Conservation (phyloP, 2,329 filamentous ascomycete species). For the Xylaria sp. region DNA sequence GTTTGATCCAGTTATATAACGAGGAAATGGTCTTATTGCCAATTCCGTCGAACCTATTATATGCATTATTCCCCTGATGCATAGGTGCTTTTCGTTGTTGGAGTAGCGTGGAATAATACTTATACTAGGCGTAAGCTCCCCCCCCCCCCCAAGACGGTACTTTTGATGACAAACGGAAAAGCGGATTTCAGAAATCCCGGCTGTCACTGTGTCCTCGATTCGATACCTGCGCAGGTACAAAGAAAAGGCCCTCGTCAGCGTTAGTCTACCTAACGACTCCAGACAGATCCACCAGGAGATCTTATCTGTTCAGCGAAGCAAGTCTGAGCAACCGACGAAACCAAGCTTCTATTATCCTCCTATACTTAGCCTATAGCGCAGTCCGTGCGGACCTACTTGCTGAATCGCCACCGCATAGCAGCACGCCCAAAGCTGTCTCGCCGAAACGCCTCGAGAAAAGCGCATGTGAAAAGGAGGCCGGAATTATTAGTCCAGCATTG, state of each 20-base stretch:
- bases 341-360: constrained; percentile 3
- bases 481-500: background rate
- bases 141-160: background rate
- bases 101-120: background rate
- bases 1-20: constrained; percentile 12
- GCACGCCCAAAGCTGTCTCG: background rate
- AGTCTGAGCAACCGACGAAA: background rate
- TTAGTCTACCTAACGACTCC: constrained; percentile 2
- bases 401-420: constrained; percentile 9
- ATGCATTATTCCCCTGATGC: constrained; percentile 6
- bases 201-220: constrained; percentile 1
- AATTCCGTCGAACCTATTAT: constrained; percentile 2
- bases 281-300: constrained; percentile 19
- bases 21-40: background rate
- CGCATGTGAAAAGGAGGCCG: background rate
- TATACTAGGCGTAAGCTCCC: background rate
- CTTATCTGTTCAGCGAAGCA: constrained; percentile 15
- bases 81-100: background rate
- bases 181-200: constrained; percentile 23
- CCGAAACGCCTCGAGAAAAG: background rate
- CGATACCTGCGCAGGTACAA: constrained; percentile 15
- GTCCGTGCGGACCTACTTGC: background rate
- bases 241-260: constrained; percentile 23
- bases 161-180: background rate
- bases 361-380: background rate